These are phyloP conservation scores for Raphidocelis subcapitata DNA, from an alignment of 139 green algal genomes.

Conservation along the genomic window DNA sequence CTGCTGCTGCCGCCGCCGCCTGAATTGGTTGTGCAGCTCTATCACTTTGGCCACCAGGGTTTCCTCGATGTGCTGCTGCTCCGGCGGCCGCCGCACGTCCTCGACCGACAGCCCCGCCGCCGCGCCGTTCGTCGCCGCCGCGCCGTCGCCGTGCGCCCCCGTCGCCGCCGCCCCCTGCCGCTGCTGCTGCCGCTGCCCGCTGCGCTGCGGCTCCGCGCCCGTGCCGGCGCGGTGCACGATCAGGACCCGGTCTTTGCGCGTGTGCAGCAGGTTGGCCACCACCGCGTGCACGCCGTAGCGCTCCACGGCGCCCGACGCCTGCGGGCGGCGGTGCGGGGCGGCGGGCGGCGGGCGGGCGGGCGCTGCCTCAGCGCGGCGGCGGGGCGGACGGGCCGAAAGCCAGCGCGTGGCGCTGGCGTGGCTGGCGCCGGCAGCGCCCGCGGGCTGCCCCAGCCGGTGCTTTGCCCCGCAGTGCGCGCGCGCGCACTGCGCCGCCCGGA, in stretches of 20 bases:
- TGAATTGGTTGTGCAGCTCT: conserved; percentile 37
- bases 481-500: too few species aligned
- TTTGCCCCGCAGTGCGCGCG: too few species aligned
- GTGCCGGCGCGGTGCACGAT: conserved; percentile 42
- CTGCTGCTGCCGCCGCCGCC: background rate
- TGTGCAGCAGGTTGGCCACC: conserved; percentile 93
- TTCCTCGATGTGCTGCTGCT: conserved; percentile 42
- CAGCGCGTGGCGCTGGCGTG: too few species aligned
- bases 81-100: conserved; percentile 21
- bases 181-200: conserved; percentile 11
- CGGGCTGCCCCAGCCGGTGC: too few species aligned
- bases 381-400: too few species aligned
- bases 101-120: background rate
- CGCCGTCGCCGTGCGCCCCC: conserved; percentile 1
- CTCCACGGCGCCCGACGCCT: conserved; percentile 51
- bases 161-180: conserved; percentile 13
- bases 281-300: conserved; percentile 89
- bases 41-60: conserved; percentile 45
- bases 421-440: too few species aligned
- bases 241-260: conserved; percentile 76
- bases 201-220: background rate
- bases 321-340: too few species aligned
- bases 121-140: background rate
- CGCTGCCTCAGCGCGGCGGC: too few species aligned
- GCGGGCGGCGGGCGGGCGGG: too few species aligned